Evolutionary conservation across 2,329 filamentous ascomycete species (phyloP), one percentile per base, ranked within the genome.

Genomic region (Calonectria pauciramosa): DNA sequence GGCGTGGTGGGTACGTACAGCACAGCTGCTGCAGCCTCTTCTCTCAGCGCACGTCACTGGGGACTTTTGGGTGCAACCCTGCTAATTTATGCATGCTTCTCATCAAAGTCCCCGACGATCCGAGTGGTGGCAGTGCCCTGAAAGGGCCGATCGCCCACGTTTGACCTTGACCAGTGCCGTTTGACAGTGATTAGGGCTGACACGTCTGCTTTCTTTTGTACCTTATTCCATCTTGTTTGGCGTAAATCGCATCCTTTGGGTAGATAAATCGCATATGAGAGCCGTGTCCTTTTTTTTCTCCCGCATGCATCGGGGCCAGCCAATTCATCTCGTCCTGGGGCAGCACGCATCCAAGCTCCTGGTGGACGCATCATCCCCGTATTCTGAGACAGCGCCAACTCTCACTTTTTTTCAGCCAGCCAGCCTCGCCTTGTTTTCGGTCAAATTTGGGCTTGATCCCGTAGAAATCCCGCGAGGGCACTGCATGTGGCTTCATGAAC

Each of bases 1-100:
- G n/a, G n/a, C n/a, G n/a, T n/a, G n/a, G 8, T 47, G 36, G 23
- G 36, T 28, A 34, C 32, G 23, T 14, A 36, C 52, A 54, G 14
- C 26, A 7, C 11, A 1, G 28, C 9, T 30, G 26, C 26, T 30
- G 49, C 6, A 10, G 18, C 13, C 4, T 20, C 10, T 26, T 30
- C 18, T 18, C 52, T n/a, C 52, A 54, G 26, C 10, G 30, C 36
- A 14, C 4, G 36, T n/a, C 41, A 44, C 16, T n/a, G 36, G 56
- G 56, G 56, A 63, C 56, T 63, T 63, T 63, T 41, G 56, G 36
- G 56, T 38, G 34, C 38, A 63, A 26, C 56, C 23, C 36, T 63
- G 56, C 56, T 63, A 63, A 41, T 63, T 63, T 63, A 63, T 63
- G 56, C 56, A 63, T 41, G 56, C 56, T 41, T 63, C 32, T 26